A percentile compares a stretch with the other conserved stretches of the same genome.
These are phyloP conservation scores for Micromonas commoda DNA, from an alignment of 139 green algal species.

Conservation along the genomic window DNA sequence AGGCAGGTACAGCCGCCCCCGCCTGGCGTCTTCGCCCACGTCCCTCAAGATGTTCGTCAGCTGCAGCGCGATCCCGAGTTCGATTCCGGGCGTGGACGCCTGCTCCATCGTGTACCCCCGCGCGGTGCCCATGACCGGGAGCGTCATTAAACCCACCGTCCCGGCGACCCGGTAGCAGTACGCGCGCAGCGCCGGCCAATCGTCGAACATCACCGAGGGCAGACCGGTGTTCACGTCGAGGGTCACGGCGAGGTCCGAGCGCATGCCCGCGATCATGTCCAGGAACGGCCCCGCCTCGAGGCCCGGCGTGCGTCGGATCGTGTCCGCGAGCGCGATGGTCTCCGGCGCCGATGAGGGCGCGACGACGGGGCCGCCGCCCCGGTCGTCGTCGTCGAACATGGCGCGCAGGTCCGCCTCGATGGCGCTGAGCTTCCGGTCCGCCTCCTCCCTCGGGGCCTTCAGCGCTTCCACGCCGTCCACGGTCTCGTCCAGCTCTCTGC, in stretches of 20 bases:
- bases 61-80: constrained; percentile 13
- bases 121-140: constrained; percentile 1
- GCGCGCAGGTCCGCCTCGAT: not conserved
- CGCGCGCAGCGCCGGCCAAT: not conserved
- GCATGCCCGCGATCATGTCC: constrained; percentile 20
- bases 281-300: not conserved
- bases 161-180: constrained; percentile 14
- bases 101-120: not conserved
- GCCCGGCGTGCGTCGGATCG: not conserved
- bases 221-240: not conserved
- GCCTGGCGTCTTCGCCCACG: constrained; percentile 16
- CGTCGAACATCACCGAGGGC: not conserved
- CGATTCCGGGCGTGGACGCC: not conserved
- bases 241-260: not conserved
- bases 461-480: not conserved
- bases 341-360: not conserved
- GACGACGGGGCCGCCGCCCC: not conserved
- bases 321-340: constrained; percentile 9
- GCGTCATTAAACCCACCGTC: constrained; percentile 1
- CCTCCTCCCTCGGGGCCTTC: not conserved
- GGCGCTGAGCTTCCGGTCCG: not conserved
- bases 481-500: not conserved
- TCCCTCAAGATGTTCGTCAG: constrained; percentile 5
- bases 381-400: not conserved
- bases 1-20: constrained; percentile 2